These are phyloP conservation scores for Gastroboletus turbinatus DNA, from an alignment of 1,284 basidiomycete species.

Conservation along the genomic window DNA sequence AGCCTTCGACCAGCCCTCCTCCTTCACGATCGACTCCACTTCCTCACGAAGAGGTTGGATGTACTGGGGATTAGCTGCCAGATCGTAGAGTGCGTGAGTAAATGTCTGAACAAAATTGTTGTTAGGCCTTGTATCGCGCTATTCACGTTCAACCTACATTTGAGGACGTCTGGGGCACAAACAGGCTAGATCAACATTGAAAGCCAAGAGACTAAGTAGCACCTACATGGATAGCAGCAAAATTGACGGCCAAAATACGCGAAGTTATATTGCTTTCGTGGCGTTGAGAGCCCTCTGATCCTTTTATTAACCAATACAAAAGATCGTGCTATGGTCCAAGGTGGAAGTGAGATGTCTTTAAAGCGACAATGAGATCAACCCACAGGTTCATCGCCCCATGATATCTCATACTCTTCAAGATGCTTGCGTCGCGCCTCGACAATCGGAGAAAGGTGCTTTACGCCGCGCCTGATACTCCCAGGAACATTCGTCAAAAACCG, in stretches of 20 bases:
- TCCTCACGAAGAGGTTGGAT: conserved; percentile 42
- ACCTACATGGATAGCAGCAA: conserved; percentile 41
- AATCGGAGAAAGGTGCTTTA: conserved; percentile 34
- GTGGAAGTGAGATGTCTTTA: neutral
- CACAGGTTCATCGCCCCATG: conserved; percentile 41
- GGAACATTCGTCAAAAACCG: conserved; percentile 7
- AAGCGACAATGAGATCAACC: conserved; percentile 1
- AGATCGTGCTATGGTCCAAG: conserved; percentile 40
- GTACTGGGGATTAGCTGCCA: conserved; percentile 41
- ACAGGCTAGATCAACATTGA: neutral
- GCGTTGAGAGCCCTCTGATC: conserved; percentile 31
- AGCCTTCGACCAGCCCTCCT: conserved; percentile 45
- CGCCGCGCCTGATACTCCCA: conserved; percentile 4
- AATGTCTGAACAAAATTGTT: conserved; percentile 23
- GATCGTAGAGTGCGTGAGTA: conserved; percentile 36
- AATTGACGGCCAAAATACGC: conserved; percentile 38
- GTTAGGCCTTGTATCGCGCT: neutral
- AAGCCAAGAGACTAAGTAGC: too few species aligned
- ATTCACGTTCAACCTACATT: neutral
- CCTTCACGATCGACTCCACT: conserved; percentile 36
- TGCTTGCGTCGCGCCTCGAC: conserved; percentile 37
- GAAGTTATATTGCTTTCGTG: conserved; percentile 30
- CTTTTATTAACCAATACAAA: conserved; percentile 46
- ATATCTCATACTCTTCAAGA: conserved; percentile 32
- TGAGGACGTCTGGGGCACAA: conserved; percentile 10